Conservation (phyloP, 805 yeast genomes). For the Priceomyces fermenticarens region DNA sequence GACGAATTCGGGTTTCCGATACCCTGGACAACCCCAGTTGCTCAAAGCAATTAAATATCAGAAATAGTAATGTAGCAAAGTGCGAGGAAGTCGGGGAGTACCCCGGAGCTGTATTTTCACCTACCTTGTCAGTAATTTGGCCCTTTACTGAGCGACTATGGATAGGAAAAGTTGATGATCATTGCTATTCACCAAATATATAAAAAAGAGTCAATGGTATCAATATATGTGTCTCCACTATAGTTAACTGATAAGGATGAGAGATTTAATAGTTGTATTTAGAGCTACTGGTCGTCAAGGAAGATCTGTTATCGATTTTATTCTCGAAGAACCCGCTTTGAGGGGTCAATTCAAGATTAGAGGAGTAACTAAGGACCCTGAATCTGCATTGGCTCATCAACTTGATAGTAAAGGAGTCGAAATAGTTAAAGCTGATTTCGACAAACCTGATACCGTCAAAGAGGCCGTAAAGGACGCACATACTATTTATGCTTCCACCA, state of each 20-base stretch:
- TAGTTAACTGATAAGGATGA: conserved; percentile 5
- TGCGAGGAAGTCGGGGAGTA: too few species aligned
- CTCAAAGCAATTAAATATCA: too few species aligned
- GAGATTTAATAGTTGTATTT: conserved; percentile 7
- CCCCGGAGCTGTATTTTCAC: too few species aligned
- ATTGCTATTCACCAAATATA: too few species aligned
- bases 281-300: conserved; percentile 28
- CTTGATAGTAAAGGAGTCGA: conserved; percentile 11
- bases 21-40: too few species aligned
- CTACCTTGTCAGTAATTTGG: too few species aligned
- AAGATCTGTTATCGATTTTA: conserved; percentile 10
- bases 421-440: conserved; percentile 10
- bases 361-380: conserved; percentile 11
- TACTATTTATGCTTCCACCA: conserved; percentile 6
- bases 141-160: too few species aligned
- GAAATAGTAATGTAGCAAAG: too few species aligned
- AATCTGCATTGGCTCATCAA: conserved; percentile 3
- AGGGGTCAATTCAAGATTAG: conserved; percentile 8
- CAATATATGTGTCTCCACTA: too few species aligned
- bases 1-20: too few species aligned
- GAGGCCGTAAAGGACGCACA: conserved; percentile 6
- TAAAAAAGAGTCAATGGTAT: too few species aligned
- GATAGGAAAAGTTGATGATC: too few species aligned
- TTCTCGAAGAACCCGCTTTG: conserved; percentile 6
- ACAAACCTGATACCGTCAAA: conserved; percentile 1